Percentiles rank a stretch among this genome's conserved stretches.
These are phyloP conservation scores for Lomentospora prolificans DNA, from an alignment of 2,329 filamentous ascomycete genomes.

Conservation along the genomic window DNA sequence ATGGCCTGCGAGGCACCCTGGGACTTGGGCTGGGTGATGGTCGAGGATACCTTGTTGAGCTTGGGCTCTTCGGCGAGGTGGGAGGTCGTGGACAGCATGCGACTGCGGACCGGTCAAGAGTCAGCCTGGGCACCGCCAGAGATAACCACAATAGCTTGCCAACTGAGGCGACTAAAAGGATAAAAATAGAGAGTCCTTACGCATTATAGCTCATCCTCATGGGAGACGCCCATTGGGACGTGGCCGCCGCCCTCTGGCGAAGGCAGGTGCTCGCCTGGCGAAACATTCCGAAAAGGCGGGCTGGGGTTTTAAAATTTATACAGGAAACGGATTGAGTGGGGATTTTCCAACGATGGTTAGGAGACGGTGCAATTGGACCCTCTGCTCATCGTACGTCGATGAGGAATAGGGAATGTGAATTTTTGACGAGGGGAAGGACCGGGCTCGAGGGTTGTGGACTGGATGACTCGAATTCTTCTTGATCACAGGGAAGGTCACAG, in stretches of 20 bases:
- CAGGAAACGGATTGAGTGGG: neutral
- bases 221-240: no score
- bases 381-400: neutral
- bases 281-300: no score
- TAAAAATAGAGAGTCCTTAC: no score
- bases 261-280: conserved; percentile 5
- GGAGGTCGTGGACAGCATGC: conserved; percentile 40
- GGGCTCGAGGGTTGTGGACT: neutral
- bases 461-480: conserved; percentile 3
- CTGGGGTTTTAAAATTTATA: neutral
- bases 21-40: conserved; percentile 93
- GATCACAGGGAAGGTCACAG: conserved; percentile 9
- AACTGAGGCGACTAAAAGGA: no score
- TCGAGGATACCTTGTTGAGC: conserved; percentile 75
- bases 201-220: conserved; percentile 1
- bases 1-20: conserved; percentile 98
- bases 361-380: neutral
- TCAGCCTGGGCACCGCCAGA: neutral
- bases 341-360: neutral
- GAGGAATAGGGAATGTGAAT: neutral
- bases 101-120: conserved; percentile 22
- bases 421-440: neutral
- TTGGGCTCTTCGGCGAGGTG: conserved; percentile 37
- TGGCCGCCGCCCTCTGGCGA: neutral
- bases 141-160: neutral